Base-by-base conservation (phyloP, 345 rosid species). In the Eucalyptus melliodora region DNA sequence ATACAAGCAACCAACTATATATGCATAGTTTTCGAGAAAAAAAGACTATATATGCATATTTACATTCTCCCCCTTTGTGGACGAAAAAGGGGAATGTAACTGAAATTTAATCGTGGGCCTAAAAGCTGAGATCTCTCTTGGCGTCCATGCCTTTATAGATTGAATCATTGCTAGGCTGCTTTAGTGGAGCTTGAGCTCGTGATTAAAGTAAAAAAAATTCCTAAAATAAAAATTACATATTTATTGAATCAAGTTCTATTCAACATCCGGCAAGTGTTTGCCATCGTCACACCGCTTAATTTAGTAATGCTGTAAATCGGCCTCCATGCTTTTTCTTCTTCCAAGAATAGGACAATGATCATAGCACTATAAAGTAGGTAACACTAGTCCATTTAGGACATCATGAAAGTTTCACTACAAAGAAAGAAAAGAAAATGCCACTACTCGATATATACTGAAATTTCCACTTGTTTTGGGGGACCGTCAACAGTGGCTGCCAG, bases 131-230 rank as follows among this genome's bases (percentile, higher is more conserved):
- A 60, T 60, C 31, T 27, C 4, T 27, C 31, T 60, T 60, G 16
- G 4, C 2, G 8, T 60, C 67, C 12, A 27, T 2, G 8, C 3
- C 67, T 30, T 60, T 27, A 0, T 60, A 60, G 31, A 30, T 3
- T 6, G 31, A 60, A 60, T 13, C n/a, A 13, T 60, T 60, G 16
- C 31, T 27, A 27, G 31, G 67, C 16, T 30, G 2, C 16, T 27
- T 30, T 62, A 30, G 69, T 27, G 16, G 16, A 1, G 69, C 34
- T 27, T 27, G 69, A 60, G 16, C 69, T 30, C 8, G 8, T 60
- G 34, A 27, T 60, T 60, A 60, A 30, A 62, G 15, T 30, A 2
- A 13, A 27, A 62, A 3, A 4, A 12, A 13, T 7, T 62, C 8
- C 69, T 62, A 62, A 62, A 53, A 62, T 19, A 12, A 11, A 27